A percentile compares a stretch with the other conserved stretches of the same genome.
These are phyloP conservation scores for Neoascochyta sp. DNA, from an alignment of 2,329 filamentous ascomycete species.

Conservation along the genomic window DNA sequence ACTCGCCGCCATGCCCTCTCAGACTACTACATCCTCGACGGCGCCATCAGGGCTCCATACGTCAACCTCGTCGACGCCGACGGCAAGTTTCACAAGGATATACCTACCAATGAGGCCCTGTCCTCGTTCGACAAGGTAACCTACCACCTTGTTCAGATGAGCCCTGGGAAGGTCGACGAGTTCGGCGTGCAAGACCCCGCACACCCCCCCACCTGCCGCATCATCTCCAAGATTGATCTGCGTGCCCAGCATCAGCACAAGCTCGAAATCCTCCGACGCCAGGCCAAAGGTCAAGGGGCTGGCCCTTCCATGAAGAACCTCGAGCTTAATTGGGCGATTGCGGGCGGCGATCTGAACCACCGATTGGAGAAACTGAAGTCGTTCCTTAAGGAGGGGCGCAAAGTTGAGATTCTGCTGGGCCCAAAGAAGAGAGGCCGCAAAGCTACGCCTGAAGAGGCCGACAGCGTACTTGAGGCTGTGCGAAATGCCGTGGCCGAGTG, in stretches of 20 bases:
- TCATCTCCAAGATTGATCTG: conserved; percentile 58
- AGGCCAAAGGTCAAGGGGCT: conserved; percentile 28
- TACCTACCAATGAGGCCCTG: conserved; percentile 40
- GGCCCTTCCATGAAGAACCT: conserved; percentile 61
- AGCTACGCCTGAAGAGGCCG: conserved; percentile 56
- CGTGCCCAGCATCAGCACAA: conserved; percentile 47
- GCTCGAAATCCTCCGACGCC: conserved; percentile 42
- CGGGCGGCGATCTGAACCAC: conserved; percentile 68
- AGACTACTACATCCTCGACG: conserved; percentile 45
- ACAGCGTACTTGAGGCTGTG: conserved; percentile 54
- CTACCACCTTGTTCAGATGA: conserved; percentile 52
- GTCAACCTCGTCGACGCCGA: conserved; percentile 46
- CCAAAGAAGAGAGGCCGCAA: conserved; percentile 62
- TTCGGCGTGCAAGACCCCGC: conserved; percentile 40
- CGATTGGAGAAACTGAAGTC: conserved; percentile 48
- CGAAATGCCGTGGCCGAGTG: conserved; percentile 43
- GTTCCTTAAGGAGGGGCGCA: conserved; percentile 71
- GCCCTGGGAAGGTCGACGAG: conserved; percentile 21
- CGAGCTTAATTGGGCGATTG: conserved; percentile 90
- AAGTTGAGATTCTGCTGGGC: conserved; percentile 69
- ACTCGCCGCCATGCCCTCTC: conserved; percentile 38
- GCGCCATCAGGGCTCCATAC: conserved; percentile 45
- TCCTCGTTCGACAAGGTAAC: conserved; percentile 47
- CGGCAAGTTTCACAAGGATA: conserved; percentile 35
- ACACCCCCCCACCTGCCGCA: conserved; percentile 62